phyloP scores from a whole-genome alignment of 306 rosid genomes.

The Morella rubra region DNA sequence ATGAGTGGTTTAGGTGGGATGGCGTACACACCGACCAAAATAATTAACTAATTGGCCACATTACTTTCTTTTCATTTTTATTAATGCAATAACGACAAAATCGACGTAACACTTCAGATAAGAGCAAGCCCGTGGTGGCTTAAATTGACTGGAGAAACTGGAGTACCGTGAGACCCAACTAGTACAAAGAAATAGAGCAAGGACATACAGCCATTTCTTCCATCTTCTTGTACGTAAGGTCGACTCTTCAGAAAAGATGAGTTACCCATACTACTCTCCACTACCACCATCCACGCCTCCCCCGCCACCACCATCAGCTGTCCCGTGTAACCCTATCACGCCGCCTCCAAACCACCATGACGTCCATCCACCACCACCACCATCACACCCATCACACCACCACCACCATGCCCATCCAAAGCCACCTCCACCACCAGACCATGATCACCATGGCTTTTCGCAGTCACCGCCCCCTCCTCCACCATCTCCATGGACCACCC shows the following conservation, averaged over 20 bases:
- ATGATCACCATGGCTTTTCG: slow-evolving; percentile 5
- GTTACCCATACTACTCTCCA: slow-evolving; percentile 43
- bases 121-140: too few species aligned
- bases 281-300: slow-evolving; percentile 35
- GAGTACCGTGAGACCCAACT: background rate
- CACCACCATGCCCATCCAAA: slow-evolving; percentile 18
- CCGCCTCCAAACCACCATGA: background rate
- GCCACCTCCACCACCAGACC: background rate
- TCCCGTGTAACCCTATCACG: slow-evolving; percentile 8
- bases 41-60: too few species aligned
- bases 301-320: slow-evolving; percentile 6
- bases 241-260: slow-evolving; percentile 10
- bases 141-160: too few species aligned
- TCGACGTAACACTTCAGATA: too few species aligned
- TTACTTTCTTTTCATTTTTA: too few species aligned
- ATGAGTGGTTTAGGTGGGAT: too few species aligned
- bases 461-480: slow-evolving; percentile 3
- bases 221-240: background rate
- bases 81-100: too few species aligned
- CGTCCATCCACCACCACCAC: slow-evolving; percentile 26
- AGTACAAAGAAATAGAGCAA: slow-evolving; percentile 38
- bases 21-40: too few species aligned
- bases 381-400: slow-evolving; percentile 28
- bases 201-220: background rate
- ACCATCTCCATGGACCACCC: background rate